These are phyloP conservation scores for Reticulascus tulasneorum DNA, from an alignment of 2,329 filamentous ascomycete species.

Conservation along the genomic window DNA sequence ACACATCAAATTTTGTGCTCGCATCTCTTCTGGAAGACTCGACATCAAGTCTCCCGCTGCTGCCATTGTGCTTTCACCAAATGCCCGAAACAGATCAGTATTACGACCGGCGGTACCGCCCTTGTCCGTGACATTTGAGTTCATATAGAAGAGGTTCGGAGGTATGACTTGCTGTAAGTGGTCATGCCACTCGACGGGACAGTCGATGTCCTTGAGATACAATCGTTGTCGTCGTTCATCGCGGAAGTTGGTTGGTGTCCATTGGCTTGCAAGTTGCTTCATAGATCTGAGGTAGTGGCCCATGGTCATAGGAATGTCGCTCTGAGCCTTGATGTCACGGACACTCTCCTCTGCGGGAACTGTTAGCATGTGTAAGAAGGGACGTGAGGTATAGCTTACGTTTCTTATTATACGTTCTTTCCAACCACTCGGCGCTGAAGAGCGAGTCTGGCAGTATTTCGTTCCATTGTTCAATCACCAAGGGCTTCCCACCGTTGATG, in stretches of 20 bases:
- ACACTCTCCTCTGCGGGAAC: conserved; percentile 68
- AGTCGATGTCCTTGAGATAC: conserved; percentile 97
- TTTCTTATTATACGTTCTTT: conserved; percentile 73
- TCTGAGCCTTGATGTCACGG: conserved; percentile 69
- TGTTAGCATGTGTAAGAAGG: conserved; percentile 16
- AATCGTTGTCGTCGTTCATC: conserved; percentile 79
- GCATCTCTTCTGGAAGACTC: conserved; percentile 79
- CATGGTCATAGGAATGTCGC: conserved; percentile 78
- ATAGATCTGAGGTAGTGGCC: conserved; percentile 89
- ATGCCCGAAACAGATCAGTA: conserved; percentile 37
- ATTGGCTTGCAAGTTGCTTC: conserved; percentile 78
- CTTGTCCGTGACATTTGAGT: conserved; percentile 63
- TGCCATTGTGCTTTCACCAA: conserved; percentile 54
- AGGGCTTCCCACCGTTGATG: conserved; percentile 76
- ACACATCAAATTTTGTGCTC: conserved; percentile 95
- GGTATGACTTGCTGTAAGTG: conserved; percentile 76
- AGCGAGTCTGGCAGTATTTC: conserved; percentile 68
- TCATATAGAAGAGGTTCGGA: conserved; percentile 81
- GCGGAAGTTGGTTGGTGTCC: conserved; percentile 69
- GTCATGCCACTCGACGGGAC: conserved; percentile 80
- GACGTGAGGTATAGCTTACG: conserved; percentile 43
- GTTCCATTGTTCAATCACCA: conserved; percentile 89
- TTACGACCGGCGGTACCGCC: conserved; percentile 19
- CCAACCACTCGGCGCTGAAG: conserved; percentile 79
- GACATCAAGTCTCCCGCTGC: conserved; percentile 92